phyloP scores from a whole-genome alignment of 768 basidiomycete genomes.

The Mrakia blollopis region DNA sequence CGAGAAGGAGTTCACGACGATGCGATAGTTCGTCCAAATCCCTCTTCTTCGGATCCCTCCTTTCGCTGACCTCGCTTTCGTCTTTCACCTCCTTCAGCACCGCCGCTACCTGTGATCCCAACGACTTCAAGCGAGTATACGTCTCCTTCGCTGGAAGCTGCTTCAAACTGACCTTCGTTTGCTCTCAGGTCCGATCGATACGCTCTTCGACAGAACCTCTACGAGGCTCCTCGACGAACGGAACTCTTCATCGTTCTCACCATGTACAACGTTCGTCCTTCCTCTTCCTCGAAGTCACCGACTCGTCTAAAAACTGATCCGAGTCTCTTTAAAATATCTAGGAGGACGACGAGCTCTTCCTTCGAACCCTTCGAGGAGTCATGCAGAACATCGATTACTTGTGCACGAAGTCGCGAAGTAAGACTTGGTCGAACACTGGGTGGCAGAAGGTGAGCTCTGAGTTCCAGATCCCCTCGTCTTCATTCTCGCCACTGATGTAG shows the following conservation, averaged over 20 bases:
- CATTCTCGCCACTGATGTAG: no score
- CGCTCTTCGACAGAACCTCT: constrained; percentile 31
- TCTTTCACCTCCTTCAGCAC: constrained; percentile 8
- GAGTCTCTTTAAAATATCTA: background rate
- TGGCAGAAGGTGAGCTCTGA: constrained; percentile 72
- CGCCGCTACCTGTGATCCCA: constrained; percentile 31
- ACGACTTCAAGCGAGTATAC: constrained; percentile 27
- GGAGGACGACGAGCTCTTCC: constrained; percentile 33
- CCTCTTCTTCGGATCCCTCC: no score
- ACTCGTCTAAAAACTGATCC: background rate
- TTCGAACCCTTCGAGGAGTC: constrained; percentile 74
- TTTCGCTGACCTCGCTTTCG: background rate
- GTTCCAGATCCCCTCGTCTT: background rate
- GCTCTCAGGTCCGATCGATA: constrained; percentile 27
- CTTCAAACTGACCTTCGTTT: background rate
- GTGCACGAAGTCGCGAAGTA: constrained; percentile 47
- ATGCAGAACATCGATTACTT: constrained; percentile 70
- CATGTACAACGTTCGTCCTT: constrained; percentile 13
- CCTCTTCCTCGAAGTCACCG: background rate
- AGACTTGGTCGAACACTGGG: constrained; percentile 75
- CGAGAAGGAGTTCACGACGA: constrained; percentile 26
- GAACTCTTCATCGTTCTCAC: constrained; percentile 34
- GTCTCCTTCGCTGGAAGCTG: no score
- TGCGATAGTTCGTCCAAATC: constrained; percentile 9
- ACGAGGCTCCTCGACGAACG: constrained; percentile 25